Conservation (phyloP, 495 filamentous ascomycete species). For the Penicillium cataractarum region DNA sequence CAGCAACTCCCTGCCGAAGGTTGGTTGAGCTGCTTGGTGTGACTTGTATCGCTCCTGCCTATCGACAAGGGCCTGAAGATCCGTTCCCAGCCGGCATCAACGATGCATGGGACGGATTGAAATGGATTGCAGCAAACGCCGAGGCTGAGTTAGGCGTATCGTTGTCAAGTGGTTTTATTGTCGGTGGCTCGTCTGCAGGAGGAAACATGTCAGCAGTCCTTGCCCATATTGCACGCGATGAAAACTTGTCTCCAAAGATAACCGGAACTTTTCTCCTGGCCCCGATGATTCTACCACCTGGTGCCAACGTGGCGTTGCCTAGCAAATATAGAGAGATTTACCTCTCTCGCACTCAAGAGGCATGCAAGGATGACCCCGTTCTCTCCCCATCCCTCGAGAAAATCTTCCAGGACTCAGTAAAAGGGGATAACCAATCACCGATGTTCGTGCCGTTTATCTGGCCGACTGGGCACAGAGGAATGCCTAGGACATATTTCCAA, state of each 20-base stretch:
- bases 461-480: slow-evolving; percentile 6
- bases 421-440: slow-evolving; percentile 1
- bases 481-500: slow-evolving; percentile 47
- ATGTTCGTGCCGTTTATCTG: slow-evolving; percentile 22
- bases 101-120: slow-evolving; percentile 54
- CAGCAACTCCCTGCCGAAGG: neutral
- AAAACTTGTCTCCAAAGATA: slow-evolving; percentile 44
- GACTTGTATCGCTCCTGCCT: slow-evolving; percentile 22
- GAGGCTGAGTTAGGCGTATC: slow-evolving; percentile 13
- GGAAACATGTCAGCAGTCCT: slow-evolving; percentile 49
- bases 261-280: slow-evolving; percentile 51
- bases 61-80: slow-evolving; percentile 52
- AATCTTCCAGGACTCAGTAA: neutral
- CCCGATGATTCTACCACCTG: slow-evolving; percentile 26
- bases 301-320: slow-evolving; percentile 19
- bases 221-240: slow-evolving; percentile 44
- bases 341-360: slow-evolving; percentile 38
- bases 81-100: slow-evolving; percentile 49
- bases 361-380: slow-evolving; percentile 28
- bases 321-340: slow-evolving; percentile 35
- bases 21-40: neutral
- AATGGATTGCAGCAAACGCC: slow-evolving; percentile 51
- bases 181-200: slow-evolving; percentile 55
- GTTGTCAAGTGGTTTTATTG: slow-evolving; percentile 46
- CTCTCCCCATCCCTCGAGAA: slow-evolving; percentile 16